Percentiles rank a stretch among this genome's conserved stretches.
Evolutionary conservation across 345 rosid species (phyloP).

Genomic region (Lenwebbia sp.): DNA sequence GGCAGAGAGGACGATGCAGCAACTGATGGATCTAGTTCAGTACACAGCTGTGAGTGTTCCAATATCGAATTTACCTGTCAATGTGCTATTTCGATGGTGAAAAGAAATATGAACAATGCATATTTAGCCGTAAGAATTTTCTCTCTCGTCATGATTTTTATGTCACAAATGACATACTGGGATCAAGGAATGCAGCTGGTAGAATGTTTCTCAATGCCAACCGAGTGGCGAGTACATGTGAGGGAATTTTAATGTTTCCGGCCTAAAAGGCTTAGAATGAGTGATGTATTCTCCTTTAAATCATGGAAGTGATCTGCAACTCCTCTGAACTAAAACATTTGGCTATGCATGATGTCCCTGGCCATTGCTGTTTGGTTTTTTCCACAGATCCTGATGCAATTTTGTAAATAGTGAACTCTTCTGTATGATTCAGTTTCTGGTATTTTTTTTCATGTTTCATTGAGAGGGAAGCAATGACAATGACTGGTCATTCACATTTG

Average conservation of each 20-base stretch:
- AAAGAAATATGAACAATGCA: neutral
- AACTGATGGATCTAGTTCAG: constrained; percentile 70
- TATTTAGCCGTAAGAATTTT: neutral
- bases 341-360: neutral
- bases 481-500: neutral
- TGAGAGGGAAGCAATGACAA: neutral
- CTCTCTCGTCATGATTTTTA: neutral
- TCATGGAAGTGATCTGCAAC: neutral
- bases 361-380: neutral
- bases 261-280: neutral
- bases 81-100: neutral
- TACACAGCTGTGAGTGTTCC: constrained; percentile 74
- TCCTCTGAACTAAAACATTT: neutral
- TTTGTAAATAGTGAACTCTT: neutral
- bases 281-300: neutral
- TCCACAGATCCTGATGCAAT: neutral
- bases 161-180: neutral
- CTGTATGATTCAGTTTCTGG: neutral
- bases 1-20: constrained; percentile 60
- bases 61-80: neutral
- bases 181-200: neutral
- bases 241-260: neutral
- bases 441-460: neutral
- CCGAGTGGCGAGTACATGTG: neutral
- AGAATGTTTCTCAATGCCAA: neutral